Base-by-base conservation (phyloP, 1,139 yeast genomes). In the Williopsis jadinii region DNA sequence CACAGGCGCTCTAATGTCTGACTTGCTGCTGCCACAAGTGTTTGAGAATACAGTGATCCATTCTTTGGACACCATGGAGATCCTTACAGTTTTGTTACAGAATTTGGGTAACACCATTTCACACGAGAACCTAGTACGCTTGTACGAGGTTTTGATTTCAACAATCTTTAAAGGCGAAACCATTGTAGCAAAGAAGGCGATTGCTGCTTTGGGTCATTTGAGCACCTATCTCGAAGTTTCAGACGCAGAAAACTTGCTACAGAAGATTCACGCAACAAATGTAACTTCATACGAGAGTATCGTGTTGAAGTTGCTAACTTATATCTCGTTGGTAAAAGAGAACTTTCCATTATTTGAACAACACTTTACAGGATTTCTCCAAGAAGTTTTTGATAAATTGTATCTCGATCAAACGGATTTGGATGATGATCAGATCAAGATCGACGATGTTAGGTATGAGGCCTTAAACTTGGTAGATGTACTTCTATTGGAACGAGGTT, bases 31-130 rank as follows among this genome's bases (percentile, higher is more conserved):
- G 14, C 67, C 64, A 5, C 51, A 55, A 9, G 45, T 68, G 15
- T 51, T 63, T 11, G 51, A 58, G n/a, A 49, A 58, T 6, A 52
- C 44, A 1, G 51, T 61, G 24, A 54, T 54, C 13, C 53, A 58
- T 10, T 67, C 77, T 1, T 68, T 81, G 35, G 92, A 84, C 50
- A 66, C 73, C 32, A 71, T 83, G 51, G 95, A 84, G 54, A 71
- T 82, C 8, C 61, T 83, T 38, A 68, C 73, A 28, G 88, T 82
- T 51, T 55, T 83, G 34, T 62, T 81, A 38, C 71, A 70, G 44
- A 68, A 71, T 42, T 65, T 79, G 45, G 87, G 88, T 2, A 56
- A 63, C 28, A 68, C 66, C 10, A 66, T 85, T 36, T 54, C 66
- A 0, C 49, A 57, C 1, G 54, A 61, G 0, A 83, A 56, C 6